A percentile compares a stretch with the other conserved stretches of the same genome.
phyloP scores from a whole-genome alignment of 345 rosid genomes.

The Dimocarpus longan region DNA sequence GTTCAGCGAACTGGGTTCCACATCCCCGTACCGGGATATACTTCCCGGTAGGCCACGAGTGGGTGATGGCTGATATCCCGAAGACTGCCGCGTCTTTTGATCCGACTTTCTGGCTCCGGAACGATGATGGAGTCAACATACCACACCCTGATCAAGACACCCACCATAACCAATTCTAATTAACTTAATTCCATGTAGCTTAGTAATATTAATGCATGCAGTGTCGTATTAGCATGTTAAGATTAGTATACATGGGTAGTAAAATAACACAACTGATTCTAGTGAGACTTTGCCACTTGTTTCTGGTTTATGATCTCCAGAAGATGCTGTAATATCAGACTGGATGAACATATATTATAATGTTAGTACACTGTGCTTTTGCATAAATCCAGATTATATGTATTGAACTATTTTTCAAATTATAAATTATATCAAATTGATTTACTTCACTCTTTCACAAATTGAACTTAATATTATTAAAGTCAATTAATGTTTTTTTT shows the following conservation, averaged over 20 bases:
- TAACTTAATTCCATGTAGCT: background rate
- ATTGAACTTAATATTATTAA: no score
- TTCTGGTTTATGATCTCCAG: background rate
- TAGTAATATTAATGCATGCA: no score
- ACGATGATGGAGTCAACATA: constrained; percentile 52
- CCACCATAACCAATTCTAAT: constrained; percentile 4
- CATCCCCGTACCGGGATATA: constrained; percentile 72
- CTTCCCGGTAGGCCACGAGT: constrained; percentile 60
- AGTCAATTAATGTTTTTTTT: no score
- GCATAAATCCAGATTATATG: background rate
- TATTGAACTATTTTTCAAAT: no score
- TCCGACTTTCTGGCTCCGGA: constrained; percentile 56
- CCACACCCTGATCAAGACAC: constrained; percentile 29
- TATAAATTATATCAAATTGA: no score
- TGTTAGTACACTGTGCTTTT: no score
- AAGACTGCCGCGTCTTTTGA: constrained; percentile 48
- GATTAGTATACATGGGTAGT: no score
- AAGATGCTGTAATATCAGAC: background rate
- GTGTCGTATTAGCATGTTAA: no score
- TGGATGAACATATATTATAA: no score
- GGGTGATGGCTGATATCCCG: constrained; percentile 65
- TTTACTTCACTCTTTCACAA: no score
- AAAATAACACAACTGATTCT: background rate
- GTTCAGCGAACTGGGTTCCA: constrained; percentile 49
- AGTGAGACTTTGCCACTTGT: no score